These are phyloP conservation scores for cucumber (Cucumis sativus) DNA, from an alignment of 306 rosid genomes.

Conservation along the genomic window DNA sequence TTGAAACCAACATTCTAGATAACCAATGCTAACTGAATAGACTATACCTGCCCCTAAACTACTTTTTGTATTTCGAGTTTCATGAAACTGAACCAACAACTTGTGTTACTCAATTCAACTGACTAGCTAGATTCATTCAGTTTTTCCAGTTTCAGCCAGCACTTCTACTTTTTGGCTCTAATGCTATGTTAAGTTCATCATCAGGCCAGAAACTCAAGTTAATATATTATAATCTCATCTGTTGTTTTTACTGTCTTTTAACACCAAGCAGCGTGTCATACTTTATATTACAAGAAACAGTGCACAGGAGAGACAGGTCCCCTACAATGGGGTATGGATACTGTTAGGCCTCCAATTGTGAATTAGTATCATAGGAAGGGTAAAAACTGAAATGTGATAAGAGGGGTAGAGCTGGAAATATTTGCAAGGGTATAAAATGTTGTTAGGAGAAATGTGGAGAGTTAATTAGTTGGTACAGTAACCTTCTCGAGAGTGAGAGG, in stretches of 20 bases:
- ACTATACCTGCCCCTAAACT: not conserved
- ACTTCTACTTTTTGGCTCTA: not conserved
- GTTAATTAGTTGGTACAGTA: too few species aligned
- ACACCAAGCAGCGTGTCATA: too few species aligned
- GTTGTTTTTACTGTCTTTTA: not conserved
- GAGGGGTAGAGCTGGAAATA: too few species aligned
- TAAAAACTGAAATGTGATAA: too few species aligned
- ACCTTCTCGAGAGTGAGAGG: too few species aligned
- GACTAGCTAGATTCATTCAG: not conserved
- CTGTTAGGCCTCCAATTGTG: too few species aligned
- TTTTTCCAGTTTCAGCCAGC: not conserved
- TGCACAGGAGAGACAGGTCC: not conserved
- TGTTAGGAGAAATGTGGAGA: too few species aligned
- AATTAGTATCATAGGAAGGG: too few species aligned
- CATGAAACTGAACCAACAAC: not conserved
- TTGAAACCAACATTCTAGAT: not conserved
- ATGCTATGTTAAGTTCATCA: not conserved
- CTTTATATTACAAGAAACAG: not conserved
- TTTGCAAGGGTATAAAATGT: too few species aligned
- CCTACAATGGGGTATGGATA: not conserved
- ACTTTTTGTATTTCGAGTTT: not conserved
- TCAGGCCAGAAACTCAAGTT: not conserved
- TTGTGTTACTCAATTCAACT: too few species aligned
- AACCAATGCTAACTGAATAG: not conserved
- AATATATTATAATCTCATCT: not conserved